These are phyloP conservation scores for Saturnispora silvae DNA, from an alignment of 805 yeast species.

Conservation along the genomic window DNA sequence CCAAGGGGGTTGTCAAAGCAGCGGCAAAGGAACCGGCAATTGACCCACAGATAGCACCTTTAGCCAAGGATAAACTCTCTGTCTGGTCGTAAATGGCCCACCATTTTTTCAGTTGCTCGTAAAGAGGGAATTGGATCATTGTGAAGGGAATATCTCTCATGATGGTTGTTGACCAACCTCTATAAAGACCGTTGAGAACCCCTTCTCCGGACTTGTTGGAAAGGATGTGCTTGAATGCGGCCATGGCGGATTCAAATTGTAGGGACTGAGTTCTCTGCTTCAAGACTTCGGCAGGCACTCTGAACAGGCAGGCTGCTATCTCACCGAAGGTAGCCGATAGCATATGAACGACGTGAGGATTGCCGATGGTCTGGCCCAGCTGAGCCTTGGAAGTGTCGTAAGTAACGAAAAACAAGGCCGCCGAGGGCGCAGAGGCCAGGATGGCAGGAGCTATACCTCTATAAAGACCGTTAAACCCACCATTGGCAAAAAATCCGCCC, in stretches of 20 bases:
- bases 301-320: conserved; percentile 80
- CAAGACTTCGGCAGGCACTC: conserved; percentile 95
- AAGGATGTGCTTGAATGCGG: conserved; percentile 54
- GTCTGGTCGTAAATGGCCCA: conserved; percentile 38
- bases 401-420: conserved; percentile 67
- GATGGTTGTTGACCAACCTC: conserved; percentile 91
- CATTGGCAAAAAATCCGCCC: conserved; percentile 88
- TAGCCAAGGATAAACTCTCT: conserved; percentile 44
- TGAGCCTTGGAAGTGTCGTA: conserved; percentile 62
- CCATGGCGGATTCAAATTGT: conserved; percentile 44
- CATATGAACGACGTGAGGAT: conserved; percentile 62
- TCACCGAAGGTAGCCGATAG: conserved; percentile 82
- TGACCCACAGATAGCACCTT: conserved; percentile 80
- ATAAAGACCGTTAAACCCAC: conserved; percentile 88
- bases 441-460: conserved; percentile 89
- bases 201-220: conserved; percentile 71
- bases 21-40: conserved; percentile 79
- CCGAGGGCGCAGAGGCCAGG: conserved; percentile 89
- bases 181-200: conserved; percentile 61
- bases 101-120: conserved; percentile 64
- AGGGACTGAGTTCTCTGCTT: conserved; percentile 89
- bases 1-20: conserved; percentile 71
- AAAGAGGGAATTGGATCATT: conserved; percentile 87
- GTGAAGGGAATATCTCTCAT: conserved; percentile 97
- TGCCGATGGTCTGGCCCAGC: conserved; percentile 13